Conservation (phyloP, 495 filamentous ascomycete species). For the Annulohypoxylon maeteangense region DNA sequence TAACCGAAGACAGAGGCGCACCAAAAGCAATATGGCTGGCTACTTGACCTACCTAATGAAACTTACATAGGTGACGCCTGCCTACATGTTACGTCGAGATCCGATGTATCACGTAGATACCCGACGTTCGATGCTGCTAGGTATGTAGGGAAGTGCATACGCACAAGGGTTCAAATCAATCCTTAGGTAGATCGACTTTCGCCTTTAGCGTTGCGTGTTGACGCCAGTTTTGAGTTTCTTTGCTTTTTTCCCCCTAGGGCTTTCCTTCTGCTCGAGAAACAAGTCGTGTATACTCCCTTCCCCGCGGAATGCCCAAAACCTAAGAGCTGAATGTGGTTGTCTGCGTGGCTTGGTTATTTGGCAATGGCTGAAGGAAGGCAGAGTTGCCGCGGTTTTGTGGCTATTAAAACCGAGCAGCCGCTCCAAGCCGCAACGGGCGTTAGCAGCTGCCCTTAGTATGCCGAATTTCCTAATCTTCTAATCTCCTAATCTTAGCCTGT, state of each 20-base stretch:
- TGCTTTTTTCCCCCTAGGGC: slow-evolving; percentile 3
- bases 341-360: neutral
- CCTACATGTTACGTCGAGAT: slow-evolving; percentile 17
- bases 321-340: slow-evolving; percentile 9
- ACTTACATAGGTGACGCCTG: slow-evolving; percentile 3
- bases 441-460: slow-evolving; percentile 11
- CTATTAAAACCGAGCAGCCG: slow-evolving; percentile 15
- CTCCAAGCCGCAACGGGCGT: slow-evolving; percentile 18
- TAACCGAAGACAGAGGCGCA: slow-evolving; percentile 4
- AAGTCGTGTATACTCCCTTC: slow-evolving; percentile 16
- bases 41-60: slow-evolving; percentile 15
- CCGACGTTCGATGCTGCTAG: slow-evolving; percentile 11
- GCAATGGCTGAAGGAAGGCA: slow-evolving; percentile 7
- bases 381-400: slow-evolving; percentile 10
- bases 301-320: slow-evolving; percentile 9
- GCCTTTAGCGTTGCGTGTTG: slow-evolving; percentile 3
- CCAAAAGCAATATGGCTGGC: neutral
- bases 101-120: slow-evolving; percentile 29
- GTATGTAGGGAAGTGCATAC: slow-evolving; percentile 5
- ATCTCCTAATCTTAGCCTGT: slow-evolving; percentile 25
- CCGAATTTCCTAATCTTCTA: slow-evolving; percentile 25
- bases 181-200: neutral
- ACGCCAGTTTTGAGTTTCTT: slow-evolving; percentile 17
- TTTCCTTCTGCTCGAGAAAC: slow-evolving; percentile 11
- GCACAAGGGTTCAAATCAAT: slow-evolving; percentile 16